Evolutionary conservation across 352 stramenopile genomes (phyloP).

Genomic region (Blastocystis sp.): DNA sequence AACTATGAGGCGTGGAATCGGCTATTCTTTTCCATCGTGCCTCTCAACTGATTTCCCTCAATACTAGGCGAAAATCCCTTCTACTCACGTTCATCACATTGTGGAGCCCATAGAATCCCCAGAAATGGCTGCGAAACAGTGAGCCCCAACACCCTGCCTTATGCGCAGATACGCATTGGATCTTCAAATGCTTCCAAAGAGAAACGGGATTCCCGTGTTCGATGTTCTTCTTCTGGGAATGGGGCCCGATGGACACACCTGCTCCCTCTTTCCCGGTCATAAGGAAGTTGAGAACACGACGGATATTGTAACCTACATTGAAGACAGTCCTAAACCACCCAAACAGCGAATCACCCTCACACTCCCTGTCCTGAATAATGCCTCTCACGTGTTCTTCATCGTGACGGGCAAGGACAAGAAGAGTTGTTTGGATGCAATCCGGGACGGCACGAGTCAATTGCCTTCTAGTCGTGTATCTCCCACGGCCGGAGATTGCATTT

Average conservation of each 20-base stretch:
- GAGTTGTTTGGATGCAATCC: slow-evolving; percentile 78
- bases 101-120: too few relatives aligned
- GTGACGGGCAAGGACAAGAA: slow-evolving; percentile 83
- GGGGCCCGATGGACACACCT: slow-evolving; percentile 95
- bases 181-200: slow-evolving; percentile 71
- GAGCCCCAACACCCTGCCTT: slow-evolving; percentile 69
- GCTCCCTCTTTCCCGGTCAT: slow-evolving; percentile 92
- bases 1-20: slow-evolving; percentile 89
- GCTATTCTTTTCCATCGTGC: slow-evolving; percentile 82
- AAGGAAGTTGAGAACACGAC: slow-evolving; percentile 82
- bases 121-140: background rate
- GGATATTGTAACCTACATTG: slow-evolving; percentile 86
- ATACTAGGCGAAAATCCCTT: too few relatives aligned
- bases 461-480: slow-evolving; percentile 79
- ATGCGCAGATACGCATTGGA: slow-evolving; percentile 74
- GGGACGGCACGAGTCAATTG: slow-evolving; percentile 76
- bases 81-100: too few relatives aligned
- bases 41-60: too few relatives aligned
- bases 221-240: slow-evolving; percentile 93
- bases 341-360: slow-evolving; percentile 92
- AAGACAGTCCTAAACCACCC: slow-evolving; percentile 94
- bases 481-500: slow-evolving; percentile 78
- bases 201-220: slow-evolving; percentile 79
- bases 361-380: slow-evolving; percentile 88
- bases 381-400: slow-evolving; percentile 83